phyloP scores from a whole-genome alignment of 768 basidiomycete genomes.

The Clitopilus passeckerianus region DNA sequence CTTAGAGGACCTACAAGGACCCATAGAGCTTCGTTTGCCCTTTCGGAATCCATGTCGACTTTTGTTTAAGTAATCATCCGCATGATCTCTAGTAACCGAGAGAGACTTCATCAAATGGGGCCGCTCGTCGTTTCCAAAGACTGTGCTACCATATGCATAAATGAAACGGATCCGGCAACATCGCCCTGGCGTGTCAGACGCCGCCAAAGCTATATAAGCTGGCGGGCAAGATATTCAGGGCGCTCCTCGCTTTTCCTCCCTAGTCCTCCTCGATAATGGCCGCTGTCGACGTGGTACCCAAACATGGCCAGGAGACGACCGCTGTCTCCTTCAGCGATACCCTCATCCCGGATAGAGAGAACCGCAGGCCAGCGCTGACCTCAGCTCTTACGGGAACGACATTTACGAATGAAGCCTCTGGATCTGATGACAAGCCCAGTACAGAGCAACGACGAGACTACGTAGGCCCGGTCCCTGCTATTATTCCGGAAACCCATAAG shows the following conservation, averaged over 20 bases:
- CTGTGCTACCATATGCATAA: too few species aligned
- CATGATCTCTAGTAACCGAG: too few species aligned
- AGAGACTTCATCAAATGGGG: too few species aligned
- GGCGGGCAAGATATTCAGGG: not conserved
- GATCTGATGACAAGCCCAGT: not conserved
- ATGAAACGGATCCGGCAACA: too few species aligned
- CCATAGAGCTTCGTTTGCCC: too few species aligned
- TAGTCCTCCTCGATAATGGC: not conserved
- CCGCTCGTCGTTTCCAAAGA: too few species aligned
- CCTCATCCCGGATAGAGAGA: not conserved
- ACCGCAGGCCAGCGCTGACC: not conserved
- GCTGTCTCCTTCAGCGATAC: slow-evolving; percentile 8
- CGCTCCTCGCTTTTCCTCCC: not conserved
- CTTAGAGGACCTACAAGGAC: too few species aligned
- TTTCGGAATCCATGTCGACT: too few species aligned
- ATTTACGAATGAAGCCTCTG: not conserved
- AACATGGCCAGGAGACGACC: slow-evolving; percentile 7
- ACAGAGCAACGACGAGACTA: not conserved
- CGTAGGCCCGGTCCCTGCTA: slow-evolving; percentile 12
- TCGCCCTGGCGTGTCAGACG: too few species aligned
- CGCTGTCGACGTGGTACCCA: not conserved
- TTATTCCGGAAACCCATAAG: slow-evolving; percentile 36
- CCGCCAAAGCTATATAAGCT: too few species aligned
- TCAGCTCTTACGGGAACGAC: slow-evolving; percentile 3
- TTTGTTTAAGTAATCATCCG: too few species aligned